Evolutionary conservation across 2,329 filamentous ascomycete genomes (phyloP), one percentile per base, ranked within the genome.

Genomic region (Acephala macrosclerotiorum): DNA sequence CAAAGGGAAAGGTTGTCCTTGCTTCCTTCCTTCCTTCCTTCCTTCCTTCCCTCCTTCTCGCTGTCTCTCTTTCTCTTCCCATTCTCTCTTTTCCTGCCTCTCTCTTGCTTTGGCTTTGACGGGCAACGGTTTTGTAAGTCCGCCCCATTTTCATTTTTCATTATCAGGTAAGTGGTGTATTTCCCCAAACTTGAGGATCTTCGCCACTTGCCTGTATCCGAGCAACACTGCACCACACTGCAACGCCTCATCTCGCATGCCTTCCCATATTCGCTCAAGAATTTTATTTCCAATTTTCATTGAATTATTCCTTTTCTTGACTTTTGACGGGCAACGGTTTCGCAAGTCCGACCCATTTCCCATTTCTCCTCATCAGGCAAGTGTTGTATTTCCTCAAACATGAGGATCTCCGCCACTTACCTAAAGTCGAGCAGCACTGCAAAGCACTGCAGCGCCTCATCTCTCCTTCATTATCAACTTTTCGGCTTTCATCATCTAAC

Each of bases 351-450:
- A 9, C 29, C 29, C 29, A 33, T 33, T 33, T 33, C 9, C n/a
- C 29, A 33, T 33, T 33, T 9, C 29, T 33, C 29, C 4, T 9
- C 29, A 5, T 42, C 12, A 42, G 45, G 45, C 9, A 49, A 49
- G 45, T 25, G n/a, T 11, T 25, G n/a, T 25, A 49, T 49, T 47
- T 49, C 45, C 45, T 49, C 45, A n/a, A 25, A 20, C n/a, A 49
- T 7, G 45, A 49, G 20, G 29, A 33, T 33, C 9, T 33, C 4
- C 29, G 4, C 29, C 29, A 33, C 4, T 33, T 33, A 5, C 4
- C 29, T 53, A 25, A 22, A n/a, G 4, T 53, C 16, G 49, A 53
- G 49, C 22, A 53, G 33, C 49, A 53, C 49, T 53, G 49, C 49
- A 3, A 8, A 1, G 25, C 1, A 33, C 11, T 33, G 22, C 49